Conservation (phyloP, 2,329 filamentous ascomycete genomes). For the Bipolaris sorokiniana region DNA sequence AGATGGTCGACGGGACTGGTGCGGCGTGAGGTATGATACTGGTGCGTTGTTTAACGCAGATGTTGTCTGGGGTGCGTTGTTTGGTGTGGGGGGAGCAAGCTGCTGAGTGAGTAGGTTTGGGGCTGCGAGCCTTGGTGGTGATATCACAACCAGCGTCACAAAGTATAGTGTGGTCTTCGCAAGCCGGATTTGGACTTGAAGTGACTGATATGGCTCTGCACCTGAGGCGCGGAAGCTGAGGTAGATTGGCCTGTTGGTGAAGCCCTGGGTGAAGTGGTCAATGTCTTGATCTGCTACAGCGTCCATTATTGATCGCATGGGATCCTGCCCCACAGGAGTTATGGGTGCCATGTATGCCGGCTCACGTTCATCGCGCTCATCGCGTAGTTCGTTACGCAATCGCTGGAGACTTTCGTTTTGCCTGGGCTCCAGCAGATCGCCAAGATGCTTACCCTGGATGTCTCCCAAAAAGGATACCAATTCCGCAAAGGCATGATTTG, state of each 20-base stretch:
- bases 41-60: conserved; percentile 37
- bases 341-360: conserved; percentile 60
- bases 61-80: conserved; percentile 34
- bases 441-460: conserved; percentile 49
- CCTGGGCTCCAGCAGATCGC: conserved; percentile 52
- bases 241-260: conserved; percentile 49
- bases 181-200: conserved; percentile 44
- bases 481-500: conserved; percentile 54
- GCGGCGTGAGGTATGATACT: conserved; percentile 36
- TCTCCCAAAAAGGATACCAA: conserved; percentile 50
- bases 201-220: conserved; percentile 42
- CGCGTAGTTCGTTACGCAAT: conserved; percentile 53
- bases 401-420: conserved; percentile 53
- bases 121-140: conserved; percentile 29
- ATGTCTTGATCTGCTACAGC: conserved; percentile 52
- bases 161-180: conserved; percentile 56
- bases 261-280: conserved; percentile 54
- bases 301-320: conserved; percentile 50
- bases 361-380: conserved; percentile 56
- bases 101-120: conserved; percentile 46
- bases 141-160: conserved; percentile 50
- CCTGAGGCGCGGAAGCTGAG: conserved; percentile 49
- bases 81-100: conserved; percentile 40
- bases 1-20: conserved; percentile 36
- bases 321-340: conserved; percentile 51